A percentile compares a stretch with the other conserved stretches of the same genome.
Conservation (phyloP, 768 basidiomycete genomes). For the Gloeophyllum trabeum region DNA sequence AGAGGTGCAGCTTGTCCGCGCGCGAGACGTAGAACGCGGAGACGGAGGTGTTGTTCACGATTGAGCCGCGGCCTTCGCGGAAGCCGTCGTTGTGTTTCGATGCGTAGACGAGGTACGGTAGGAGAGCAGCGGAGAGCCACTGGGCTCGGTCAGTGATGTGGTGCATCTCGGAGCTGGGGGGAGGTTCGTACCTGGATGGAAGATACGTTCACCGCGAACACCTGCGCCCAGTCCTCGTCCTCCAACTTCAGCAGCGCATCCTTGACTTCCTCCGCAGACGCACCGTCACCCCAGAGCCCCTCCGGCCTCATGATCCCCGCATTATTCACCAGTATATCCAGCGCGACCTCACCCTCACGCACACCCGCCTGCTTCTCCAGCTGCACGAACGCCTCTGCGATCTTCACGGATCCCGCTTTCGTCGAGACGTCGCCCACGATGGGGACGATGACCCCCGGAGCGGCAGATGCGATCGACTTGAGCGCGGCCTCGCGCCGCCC, state of each 20-base stretch:
- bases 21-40: background rate
- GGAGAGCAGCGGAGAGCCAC: background rate
- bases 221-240: background rate
- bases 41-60: background rate
- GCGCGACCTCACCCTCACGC: background rate
- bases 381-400: background rate
- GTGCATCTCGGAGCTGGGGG: background rate
- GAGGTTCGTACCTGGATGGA: background rate
- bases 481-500: slow-evolving; percentile 7
- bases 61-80: background rate
- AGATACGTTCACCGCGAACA: background rate
- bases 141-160: background rate
- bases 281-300: background rate
- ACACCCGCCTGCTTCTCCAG: background rate
- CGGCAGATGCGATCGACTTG: background rate
- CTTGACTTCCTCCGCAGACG: background rate
- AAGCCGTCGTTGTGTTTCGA: background rate
- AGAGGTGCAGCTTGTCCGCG: background rate
- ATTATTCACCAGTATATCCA: background rate
- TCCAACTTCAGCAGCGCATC: background rate
- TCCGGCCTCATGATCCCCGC: background rate
- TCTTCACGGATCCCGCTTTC: background rate
- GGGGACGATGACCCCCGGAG: background rate
- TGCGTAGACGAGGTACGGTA: background rate
- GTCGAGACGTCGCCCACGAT: background rate